Evolutionary conservation across 139 green algal species (phyloP), one percentile per base, ranked within the genome.

Genomic region (Coccomyxa sp.): DNA sequence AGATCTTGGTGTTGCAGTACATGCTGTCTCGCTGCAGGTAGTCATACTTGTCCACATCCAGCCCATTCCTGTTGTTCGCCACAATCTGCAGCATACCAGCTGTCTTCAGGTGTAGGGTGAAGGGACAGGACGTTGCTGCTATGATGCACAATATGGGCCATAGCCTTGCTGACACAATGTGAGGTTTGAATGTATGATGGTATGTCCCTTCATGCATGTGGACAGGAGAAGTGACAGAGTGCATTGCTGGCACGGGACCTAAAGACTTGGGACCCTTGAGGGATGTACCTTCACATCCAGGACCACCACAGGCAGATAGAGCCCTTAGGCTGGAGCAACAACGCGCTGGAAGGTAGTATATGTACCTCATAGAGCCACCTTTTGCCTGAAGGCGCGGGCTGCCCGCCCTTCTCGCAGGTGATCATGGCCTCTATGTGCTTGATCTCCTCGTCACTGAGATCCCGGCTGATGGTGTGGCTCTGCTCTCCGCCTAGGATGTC

Each of bases 41-140:
- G 83, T 95, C 92, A 79, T 91, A 87, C 80, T 95, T 94, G 88
- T 95, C 93, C 41, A 97, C 90, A 72, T 97, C 94, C 14, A 97
- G 88, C 71, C 81, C 73, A 78, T 93, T 96, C 64, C 84, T 68
- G 2, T 88, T 82, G 80, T 97, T 97, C 72, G 89, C 89, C 35
- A 96, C 91, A 37, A 97, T 94, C 72, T 97, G 64, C 7, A 71
- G 29, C 64, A n/a, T n/a, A n/a, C n/a, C n/a, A n/a, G n/a, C n/a
- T n/a, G n/a, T n/a, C n/a, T n/a, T n/a, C n/a, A n/a, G n/a, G n/a
- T n/a, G n/a, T n/a, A n/a, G n/a, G n/a, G n/a, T n/a, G n/a, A n/a
- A n/a, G n/a, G n/a, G n/a, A n/a, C n/a, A n/a, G n/a, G n/a, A n/a
- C n/a, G n/a, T n/a, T n/a, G n/a, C n/a, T n/a, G n/a, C n/a, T n/a